Evolutionary conservation across 2,329 filamentous ascomycete genomes (phyloP).

Genomic region (Delphinella strobiligena): DNA sequence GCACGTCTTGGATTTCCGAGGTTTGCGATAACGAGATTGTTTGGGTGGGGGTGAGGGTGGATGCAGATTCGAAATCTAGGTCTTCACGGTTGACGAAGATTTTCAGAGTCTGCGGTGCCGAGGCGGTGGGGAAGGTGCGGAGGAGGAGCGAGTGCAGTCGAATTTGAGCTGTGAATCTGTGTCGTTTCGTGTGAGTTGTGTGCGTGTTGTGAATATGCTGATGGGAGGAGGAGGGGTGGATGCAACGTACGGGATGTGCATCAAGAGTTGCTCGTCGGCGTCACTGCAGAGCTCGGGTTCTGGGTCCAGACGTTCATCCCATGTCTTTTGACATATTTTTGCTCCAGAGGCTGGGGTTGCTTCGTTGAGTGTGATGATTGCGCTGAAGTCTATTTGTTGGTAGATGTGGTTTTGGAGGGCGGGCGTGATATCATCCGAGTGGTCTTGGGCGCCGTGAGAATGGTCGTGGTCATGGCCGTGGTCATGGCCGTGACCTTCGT

Average conservation of each 20-base stretch:
- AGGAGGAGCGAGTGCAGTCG: constrained; percentile 84
- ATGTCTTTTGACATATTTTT: constrained; percentile 77
- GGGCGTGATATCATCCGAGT: constrained; percentile 83
- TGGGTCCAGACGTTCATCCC: constrained; percentile 62
- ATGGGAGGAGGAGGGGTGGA: not conserved
- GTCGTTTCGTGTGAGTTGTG: not conserved
- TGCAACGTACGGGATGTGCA: constrained; percentile 65
- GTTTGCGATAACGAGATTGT: constrained; percentile 66
- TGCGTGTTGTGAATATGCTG: not conserved
- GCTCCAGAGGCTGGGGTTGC: constrained; percentile 53
- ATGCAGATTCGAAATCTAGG: constrained; percentile 70
- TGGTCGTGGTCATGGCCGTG: constrained; percentile 40
- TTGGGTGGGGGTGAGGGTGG: constrained; percentile 60
- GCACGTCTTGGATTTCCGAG: constrained; percentile 72
- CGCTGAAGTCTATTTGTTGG: constrained; percentile 80
- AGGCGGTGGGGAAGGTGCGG: constrained; percentile 58
- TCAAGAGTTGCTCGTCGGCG: constrained; percentile 84
- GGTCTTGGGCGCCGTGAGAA: constrained; percentile 59
- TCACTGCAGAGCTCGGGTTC: constrained; percentile 73
- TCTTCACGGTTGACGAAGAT: constrained; percentile 79
- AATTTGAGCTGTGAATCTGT: constrained; percentile 81
- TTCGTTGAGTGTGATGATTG: constrained; percentile 79
- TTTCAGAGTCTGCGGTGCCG: constrained; percentile 71
- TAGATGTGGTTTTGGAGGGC: constrained; percentile 86
- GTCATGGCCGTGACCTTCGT: constrained; percentile 27